Base-by-base conservation (phyloP, 1,284 basidiomycete species). In the Pseudozyma thailandica region DNA sequence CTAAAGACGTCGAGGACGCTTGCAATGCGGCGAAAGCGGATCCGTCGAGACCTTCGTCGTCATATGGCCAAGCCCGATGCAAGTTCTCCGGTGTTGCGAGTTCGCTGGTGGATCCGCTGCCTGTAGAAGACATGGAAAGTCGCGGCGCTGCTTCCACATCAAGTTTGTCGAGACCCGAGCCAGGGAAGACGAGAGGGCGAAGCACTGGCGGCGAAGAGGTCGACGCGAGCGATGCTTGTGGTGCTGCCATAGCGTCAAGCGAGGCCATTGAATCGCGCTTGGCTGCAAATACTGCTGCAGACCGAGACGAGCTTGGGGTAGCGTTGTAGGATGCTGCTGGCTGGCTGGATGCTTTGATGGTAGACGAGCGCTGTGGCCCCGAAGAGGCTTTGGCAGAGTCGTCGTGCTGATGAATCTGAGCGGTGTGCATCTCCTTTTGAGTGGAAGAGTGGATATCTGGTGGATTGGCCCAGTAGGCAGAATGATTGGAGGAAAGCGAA, bases 111-210 rank as follows among this genome's bases (percentile, higher is more conserved):
- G 50, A 56, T 13, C 56, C 68, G 52, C 72, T 75, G 33, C 59
- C 69, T 12, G 51, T 52, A 10, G 74, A 77, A 3, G 73, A 77
- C 51, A 65, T 75, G 39, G 74, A 77, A 2, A 77, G 55, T 8
- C 74, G 64, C 5, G 72, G 74, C 7, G 56, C 60, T 10, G 52
- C 47, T 35, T 62, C 69, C 23, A 55, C 49, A 13, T 39, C 16
- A 8, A 38, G 26, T 13, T 1, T 27, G 20, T 23, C 6, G 21
- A 21, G 21, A 27, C 23, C 27, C 33, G 47, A 49, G 26, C 33
- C 21, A 23, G 50, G 6, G 13, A 55, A 55, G 45, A 56, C 41
- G 41, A 62, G 59, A 42, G 52, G 41, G 10, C 46, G 52, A 15
- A 62, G 46, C n/a, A 62, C 43, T 18, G 59, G 59, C 8, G 51